Evolutionary conservation across 345 rosid genomes (phyloP), one percentile per base, ranked within the genome.

Genomic region (Hevea brasiliensis): DNA sequence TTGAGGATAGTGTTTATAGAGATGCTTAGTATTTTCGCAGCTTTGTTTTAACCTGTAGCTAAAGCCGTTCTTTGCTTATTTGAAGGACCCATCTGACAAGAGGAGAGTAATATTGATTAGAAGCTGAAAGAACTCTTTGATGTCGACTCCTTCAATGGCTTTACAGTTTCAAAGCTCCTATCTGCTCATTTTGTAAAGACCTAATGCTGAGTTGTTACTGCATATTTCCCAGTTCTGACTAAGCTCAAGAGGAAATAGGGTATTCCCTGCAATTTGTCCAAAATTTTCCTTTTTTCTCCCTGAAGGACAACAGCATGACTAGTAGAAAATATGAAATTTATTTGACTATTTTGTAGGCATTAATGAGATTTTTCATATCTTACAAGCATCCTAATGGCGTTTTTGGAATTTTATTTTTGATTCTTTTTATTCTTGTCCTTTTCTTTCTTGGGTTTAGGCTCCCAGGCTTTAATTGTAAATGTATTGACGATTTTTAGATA

Each of bases 51-150:
- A 24, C 13, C 35, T 62, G 59, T 48, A 13, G 37, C 61, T 35
- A 15, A 35, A 21, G 68, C 24, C 26, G 2, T 47, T 63, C 73
- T 35, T 63, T 65, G 17, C 20, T 37, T 71, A 72, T 65, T 50
- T 71, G 75, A 71, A 76, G 80, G 80, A 76, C 67, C 75, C 80
- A 71, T 56, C 80, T 8, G 80, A 76, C 53, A 76, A 50, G 70
- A 71, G 80, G 75, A 55, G 74, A 65, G 47, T 76, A 56, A 15
- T 70, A 35, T 76, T 51, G 80, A 76, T 21, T 56, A 47, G 61
- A 71, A 76, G 66, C 75, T 64, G 66, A 76, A 76, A 76, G 71
- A 71, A 71, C 75, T 71, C 37, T 77, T 77, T 27, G 72, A 65
- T 44, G 64, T 76, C 7, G 79, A 76, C 41, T 41, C 74, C 50